Evolutionary conservation across 1,284 basidiomycete genomes (phyloP).

Genomic region (Trametes hirsuta): DNA sequence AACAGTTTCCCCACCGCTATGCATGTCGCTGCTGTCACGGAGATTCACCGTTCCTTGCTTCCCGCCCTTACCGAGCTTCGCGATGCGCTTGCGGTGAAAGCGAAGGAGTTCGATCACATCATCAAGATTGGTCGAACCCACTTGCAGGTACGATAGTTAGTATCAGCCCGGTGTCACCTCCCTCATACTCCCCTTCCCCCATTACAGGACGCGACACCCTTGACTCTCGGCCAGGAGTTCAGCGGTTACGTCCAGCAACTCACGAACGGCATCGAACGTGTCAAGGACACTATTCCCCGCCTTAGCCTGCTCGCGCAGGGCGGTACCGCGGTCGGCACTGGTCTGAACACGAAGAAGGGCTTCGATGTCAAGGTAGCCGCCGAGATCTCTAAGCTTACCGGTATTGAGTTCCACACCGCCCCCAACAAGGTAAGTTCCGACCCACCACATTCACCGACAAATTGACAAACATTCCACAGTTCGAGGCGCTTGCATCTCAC

Average conservation of each 20-base stretch:
- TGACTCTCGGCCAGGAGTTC: constrained; percentile 99
- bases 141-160: constrained; percentile 61
- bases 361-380: constrained; percentile 95
- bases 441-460: not conserved
- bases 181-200: not conserved
- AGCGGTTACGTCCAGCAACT: constrained; percentile 98
- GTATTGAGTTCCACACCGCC: constrained; percentile 91
- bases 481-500: constrained; percentile 96
- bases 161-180: not conserved
- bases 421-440: constrained; percentile 84
- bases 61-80: constrained; percentile 88
- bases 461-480: constrained; percentile 50
- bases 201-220: constrained; percentile 89
- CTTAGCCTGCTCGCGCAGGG: constrained; percentile 94
- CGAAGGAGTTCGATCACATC: constrained; percentile 83
- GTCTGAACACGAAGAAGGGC: constrained; percentile 95
- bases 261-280: constrained; percentile 87
- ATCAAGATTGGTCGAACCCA: constrained; percentile 99
- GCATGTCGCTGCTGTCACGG: constrained; percentile 96
- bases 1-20: constrained; percentile 96
- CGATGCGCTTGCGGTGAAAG: constrained; percentile 84
- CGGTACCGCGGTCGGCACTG: constrained; percentile 98
- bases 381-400: constrained; percentile 92
- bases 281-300: constrained; percentile 84
- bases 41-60: constrained; percentile 81